Evolutionary conservation across 1,284 basidiomycete genomes (phyloP), one percentile per base, ranked within the genome.

Genomic region (Melanopsichium pennsylvanicum): DNA sequence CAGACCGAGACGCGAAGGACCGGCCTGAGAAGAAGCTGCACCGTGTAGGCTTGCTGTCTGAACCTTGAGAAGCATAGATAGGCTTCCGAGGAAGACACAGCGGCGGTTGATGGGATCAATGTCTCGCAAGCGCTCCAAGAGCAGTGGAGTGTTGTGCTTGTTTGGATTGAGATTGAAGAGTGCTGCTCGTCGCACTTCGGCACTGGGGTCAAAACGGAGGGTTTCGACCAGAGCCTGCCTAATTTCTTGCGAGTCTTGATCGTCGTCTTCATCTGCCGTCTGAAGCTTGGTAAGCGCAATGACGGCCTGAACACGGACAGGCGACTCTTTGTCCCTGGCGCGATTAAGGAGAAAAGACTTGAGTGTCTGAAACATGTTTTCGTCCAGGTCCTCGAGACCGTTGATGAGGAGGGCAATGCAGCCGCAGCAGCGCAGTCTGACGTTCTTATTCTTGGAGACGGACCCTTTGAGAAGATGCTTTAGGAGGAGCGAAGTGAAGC

Each of bases 141-240:
- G 85, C 8, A 85, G 81, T 1, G 88, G 85, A 0, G 96, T 83
- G 13, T 70, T 78, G 2, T 67, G 47, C 0, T 89, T 89, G 1
- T 86, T 85, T 15, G 89, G 83, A 1, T 90, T 89, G 1, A 94
- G 84, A 72, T 92, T 90, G 63, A 92, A 85, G 0, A 98, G 85
- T 0, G 90, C 89, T 0, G 92, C 90, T 19, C 92, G 88, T 12
- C 95, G 91, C 8, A 96, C 94, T 74, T 97, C 94, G 2, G 92
- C 94, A 40, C 22, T 15, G 10, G 48, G 86, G 34, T 97, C 95
- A 68, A 88, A 87, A 16, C 85, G 85, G 15, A 96, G 82, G 3
- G 89, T 84, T 21, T 93, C 89, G 5, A 92, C 82, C 3, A 97
- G 84, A 2, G 90, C 85, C 22, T 67, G 87, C 36, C 86, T 85